Evolutionary conservation across 2,329 filamentous ascomycete species (phyloP).

Genomic region (Gremmenia infestans): DNA sequence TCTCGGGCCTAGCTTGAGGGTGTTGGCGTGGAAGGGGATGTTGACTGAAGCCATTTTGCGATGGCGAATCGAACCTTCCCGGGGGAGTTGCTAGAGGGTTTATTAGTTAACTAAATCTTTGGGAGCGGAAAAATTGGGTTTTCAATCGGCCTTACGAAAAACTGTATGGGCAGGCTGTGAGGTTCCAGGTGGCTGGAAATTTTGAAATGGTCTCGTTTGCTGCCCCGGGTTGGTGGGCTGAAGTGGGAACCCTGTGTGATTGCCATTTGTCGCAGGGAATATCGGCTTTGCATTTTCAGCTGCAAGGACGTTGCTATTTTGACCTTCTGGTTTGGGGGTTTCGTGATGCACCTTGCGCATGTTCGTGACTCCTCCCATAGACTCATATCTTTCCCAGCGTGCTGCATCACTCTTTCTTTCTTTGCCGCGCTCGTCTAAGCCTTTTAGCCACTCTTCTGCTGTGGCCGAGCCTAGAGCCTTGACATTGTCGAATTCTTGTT

Average conservation of each 20-base stretch:
- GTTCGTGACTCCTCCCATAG: slow-evolving; percentile 25
- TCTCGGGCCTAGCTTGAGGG: slow-evolving; percentile 36
- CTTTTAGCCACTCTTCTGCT: slow-evolving; percentile 75
- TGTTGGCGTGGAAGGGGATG: slow-evolving; percentile 22
- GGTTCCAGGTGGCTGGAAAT: slow-evolving; percentile 4
- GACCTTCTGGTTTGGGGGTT: slow-evolving; percentile 5
- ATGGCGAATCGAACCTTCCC: slow-evolving; percentile 29
- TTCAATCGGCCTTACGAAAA: slow-evolving; percentile 15
- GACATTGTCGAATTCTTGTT: slow-evolving; percentile 57
- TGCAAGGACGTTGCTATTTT: neutral
- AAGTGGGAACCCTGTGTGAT: slow-evolving; percentile 6
- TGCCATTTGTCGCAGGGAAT: slow-evolving; percentile 8
- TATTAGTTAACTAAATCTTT: neutral
- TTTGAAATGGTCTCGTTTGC: slow-evolving; percentile 9
- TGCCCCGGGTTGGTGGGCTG: slow-evolving; percentile 3
- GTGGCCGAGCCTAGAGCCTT: slow-evolving; percentile 62
- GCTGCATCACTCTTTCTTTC: slow-evolving; percentile 57
- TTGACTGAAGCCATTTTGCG: slow-evolving; percentile 25
- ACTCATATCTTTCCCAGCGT: slow-evolving; percentile 57
- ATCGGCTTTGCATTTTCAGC: neutral
- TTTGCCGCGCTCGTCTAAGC: slow-evolving; percentile 59
- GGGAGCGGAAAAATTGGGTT: no score
- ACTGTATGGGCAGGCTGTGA: slow-evolving; percentile 6
- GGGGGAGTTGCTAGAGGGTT: slow-evolving; percentile 17
- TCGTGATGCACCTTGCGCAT: slow-evolving; percentile 19